Percentiles rank a stretch among this genome's conserved stretches.
These are phyloP conservation scores for Colletotrichum cereale DNA, from an alignment of 2,329 filamentous ascomycete genomes.

Conservation along the genomic window DNA sequence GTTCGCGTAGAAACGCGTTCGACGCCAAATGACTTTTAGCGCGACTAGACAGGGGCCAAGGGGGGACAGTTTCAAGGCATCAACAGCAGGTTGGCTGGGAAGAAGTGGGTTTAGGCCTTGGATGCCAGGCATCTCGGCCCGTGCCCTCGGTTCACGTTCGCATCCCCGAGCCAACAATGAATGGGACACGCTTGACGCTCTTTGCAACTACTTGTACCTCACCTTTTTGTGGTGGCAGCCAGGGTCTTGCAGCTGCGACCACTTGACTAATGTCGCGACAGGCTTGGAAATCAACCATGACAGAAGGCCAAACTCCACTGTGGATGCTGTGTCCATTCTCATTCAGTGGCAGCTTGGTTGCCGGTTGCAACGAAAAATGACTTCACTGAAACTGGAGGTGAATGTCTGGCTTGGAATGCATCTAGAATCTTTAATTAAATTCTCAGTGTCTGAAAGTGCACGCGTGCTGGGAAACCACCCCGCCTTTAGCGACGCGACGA, in stretches of 20 bases:
- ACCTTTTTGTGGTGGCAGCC: not conserved
- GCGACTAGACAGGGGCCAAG: constrained; percentile 29
- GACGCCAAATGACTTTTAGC: constrained; percentile 39
- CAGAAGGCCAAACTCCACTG: constrained; percentile 13
- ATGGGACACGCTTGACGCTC: constrained; percentile 8
- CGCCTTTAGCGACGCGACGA: constrained; percentile 9
- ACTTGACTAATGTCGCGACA: constrained; percentile 30
- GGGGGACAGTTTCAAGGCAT: constrained; percentile 40
- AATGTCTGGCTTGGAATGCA: constrained; percentile 2
- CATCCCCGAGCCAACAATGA: constrained; percentile 39
- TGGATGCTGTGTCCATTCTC: constrained; percentile 24
- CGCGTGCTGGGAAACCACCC: not conserved
- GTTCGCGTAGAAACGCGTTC: constrained; percentile 41
- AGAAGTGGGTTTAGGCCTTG: constrained; percentile 1
- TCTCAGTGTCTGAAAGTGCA: not conserved
- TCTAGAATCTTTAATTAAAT: not conserved
- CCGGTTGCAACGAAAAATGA: constrained; percentile 26
- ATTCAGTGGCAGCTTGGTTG: constrained; percentile 14
- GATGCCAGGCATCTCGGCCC: constrained; percentile 27
- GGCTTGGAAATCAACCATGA: constrained; percentile 35
- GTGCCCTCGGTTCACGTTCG: constrained; percentile 38
- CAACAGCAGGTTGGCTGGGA: constrained; percentile 31
- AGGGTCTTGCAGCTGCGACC: constrained; percentile 13
- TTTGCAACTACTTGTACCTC: not conserved
- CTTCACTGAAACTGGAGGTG: constrained; percentile 3